Percentiles rank a stretch among this genome's conserved stretches.
These are phyloP conservation scores for Aspergillus neotritici DNA, from an alignment of 2,329 filamentous ascomycete genomes.

Conservation along the genomic window DNA sequence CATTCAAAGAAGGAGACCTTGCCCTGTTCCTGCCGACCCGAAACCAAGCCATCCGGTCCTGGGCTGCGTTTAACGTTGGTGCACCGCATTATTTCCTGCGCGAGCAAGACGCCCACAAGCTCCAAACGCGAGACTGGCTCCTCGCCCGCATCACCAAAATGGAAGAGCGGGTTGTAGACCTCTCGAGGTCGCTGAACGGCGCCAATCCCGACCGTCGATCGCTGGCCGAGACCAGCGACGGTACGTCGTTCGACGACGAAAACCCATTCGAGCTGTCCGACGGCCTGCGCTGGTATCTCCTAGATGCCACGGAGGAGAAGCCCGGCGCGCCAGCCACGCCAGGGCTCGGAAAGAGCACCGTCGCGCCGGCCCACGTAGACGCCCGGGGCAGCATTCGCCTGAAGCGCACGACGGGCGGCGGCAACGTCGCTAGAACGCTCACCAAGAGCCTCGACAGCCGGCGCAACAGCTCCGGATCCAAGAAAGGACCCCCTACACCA, in stretches of 20 bases:
- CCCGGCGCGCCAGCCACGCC: conserved; percentile 86
- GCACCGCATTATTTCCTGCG: conserved; percentile 96
- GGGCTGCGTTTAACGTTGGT: conserved; percentile 97
- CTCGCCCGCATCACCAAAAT: conserved; percentile 86
- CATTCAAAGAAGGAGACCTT: conserved; percentile 94
- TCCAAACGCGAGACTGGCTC: conserved; percentile 88
- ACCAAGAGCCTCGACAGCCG: conserved; percentile 88
- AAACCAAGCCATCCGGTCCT: conserved; percentile 89
- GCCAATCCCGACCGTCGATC: conserved; percentile 49
- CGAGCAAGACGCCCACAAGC: conserved; percentile 81
- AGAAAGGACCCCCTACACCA: conserved; percentile 53
- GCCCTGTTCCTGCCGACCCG: conserved; percentile 90
- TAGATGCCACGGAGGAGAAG: conserved; percentile 91
- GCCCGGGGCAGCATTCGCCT: conserved; percentile 64
- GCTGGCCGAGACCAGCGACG: conserved; percentile 48
- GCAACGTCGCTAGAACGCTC: conserved; percentile 69
- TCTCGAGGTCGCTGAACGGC: conserved; percentile 69
- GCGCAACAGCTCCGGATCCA: conserved; percentile 79
- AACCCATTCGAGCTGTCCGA: conserved; percentile 97
- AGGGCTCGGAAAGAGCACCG: conserved; percentile 83
- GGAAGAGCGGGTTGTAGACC: conserved; percentile 87
- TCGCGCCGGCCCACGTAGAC: conserved; percentile 80
- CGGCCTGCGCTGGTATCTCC: conserved; percentile 89
- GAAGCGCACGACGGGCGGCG: conserved; percentile 54
- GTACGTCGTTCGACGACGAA: conserved; percentile 67